Evolutionary conservation across 164 flowering plant genomes (phyloP).

Genomic region (Kingdonia uniflora): DNA sequence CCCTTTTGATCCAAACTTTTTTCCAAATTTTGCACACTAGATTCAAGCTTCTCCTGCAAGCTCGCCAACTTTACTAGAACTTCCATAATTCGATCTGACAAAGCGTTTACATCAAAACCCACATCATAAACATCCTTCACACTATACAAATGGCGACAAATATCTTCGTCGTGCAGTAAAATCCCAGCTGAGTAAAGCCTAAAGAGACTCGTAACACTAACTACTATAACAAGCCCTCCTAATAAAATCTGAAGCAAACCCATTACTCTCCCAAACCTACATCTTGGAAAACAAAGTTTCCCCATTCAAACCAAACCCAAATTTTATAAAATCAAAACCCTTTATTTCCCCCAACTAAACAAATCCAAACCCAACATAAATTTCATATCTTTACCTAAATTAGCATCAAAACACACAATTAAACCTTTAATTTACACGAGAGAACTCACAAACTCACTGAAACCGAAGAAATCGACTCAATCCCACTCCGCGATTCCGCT

Average conservation of each 20-base stretch:
- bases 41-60: conserved; percentile 67
- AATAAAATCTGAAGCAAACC: conserved; percentile 52
- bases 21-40: conserved; percentile 43
- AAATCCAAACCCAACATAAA: neutral
- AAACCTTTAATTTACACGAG: too few species aligned
- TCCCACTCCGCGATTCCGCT: conserved; percentile 1
- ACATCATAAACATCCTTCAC: conserved; percentile 18
- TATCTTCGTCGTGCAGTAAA: conserved; percentile 52
- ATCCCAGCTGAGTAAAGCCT: conserved; percentile 70
- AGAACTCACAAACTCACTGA: conserved; percentile 2
- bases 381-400: neutral
- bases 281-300: conserved; percentile 38
- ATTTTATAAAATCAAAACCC: neutral
- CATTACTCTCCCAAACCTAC: conserved; percentile 37
- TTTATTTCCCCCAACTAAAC: neutral
- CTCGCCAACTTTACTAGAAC: conserved; percentile 48
- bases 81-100: conserved; percentile 56
- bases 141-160: conserved; percentile 54
- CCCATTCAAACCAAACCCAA: conserved; percentile 27
- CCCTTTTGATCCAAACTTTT: conserved; percentile 23
- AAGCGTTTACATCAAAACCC: conserved; percentile 44
- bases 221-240: conserved; percentile 59
- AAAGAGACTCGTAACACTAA: conserved; percentile 50
- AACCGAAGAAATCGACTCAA: conserved; percentile 14
- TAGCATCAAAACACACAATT: too few species aligned